Base-by-base conservation (phyloP, 164 flowering plant species). In the Macadamia tetraphylla region DNA sequence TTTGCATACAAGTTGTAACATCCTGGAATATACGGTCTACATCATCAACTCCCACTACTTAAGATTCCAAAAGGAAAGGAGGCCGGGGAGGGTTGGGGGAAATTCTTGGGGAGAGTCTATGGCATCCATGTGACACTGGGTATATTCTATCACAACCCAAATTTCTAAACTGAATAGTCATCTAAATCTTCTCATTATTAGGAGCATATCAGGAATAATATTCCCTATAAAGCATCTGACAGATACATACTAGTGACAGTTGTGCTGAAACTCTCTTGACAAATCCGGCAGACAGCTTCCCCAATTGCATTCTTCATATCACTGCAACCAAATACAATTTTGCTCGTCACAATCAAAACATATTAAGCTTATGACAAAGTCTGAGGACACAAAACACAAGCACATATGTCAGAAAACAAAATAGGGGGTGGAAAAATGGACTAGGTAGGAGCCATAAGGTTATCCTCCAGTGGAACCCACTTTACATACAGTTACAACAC, bases 221-320 rank as follows among this genome's bases (percentile, higher is more conserved):
- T 49, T 35, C 40, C 40, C 11, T 49, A 62, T 2, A 40, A 23
- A 18, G 17, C 58, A 4, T 11, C 43, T 29, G 35, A 4, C 56
- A 5, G 31, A 35, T 68, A 66, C 52, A 66, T 67, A 87, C 94
- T 85, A 75, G 89, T 85, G 61, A 88, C 70, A 14, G 82, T 82
- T 30, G 85, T 90, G 80, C 89, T 88, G 70, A 82, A 86, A 70
- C 79, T 91, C 77, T 94, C 98, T 71, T 88, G 86, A 75, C 98
- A 94, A 15, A 91, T 94, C 64, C 87, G 58, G 70, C 97, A 94
- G 1, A 65, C 12, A 29, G 94, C 98, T 70, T 88, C 91, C 0
- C 97, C 98, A 78, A 86, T 84, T 69, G 77, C 74, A 74, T 85
- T 83, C 75, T 87, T 87, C 89, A 83, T 86, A 66, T 93, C 97